Percentiles rank a stretch among this genome's conserved stretches.
Evolutionary conservation across 2,329 filamentous ascomycete genomes (phyloP).

Genomic region (Colletotrichum sp.): DNA sequence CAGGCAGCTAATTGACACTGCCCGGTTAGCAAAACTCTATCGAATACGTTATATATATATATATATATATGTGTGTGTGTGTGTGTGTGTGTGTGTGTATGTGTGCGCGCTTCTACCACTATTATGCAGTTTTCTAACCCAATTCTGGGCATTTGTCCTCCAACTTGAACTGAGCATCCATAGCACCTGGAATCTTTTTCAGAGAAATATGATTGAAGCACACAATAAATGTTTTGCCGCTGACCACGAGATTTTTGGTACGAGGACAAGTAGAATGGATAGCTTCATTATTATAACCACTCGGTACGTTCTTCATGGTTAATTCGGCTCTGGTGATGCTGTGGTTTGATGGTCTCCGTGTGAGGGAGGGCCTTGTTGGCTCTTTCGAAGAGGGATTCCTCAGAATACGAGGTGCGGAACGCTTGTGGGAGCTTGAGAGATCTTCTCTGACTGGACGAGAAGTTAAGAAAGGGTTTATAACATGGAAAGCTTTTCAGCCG

Average conservation of each 20-base stretch:
- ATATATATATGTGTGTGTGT: too few relatives aligned
- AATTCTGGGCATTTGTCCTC: too few relatives aligned
- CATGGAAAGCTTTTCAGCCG: neutral
- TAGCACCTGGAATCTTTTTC: neutral
- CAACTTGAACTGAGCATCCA: neutral
- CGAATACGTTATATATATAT: too few relatives aligned
- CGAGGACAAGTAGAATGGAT: too few relatives aligned
- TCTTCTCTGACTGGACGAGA: neutral
- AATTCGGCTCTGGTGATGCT: neutral
- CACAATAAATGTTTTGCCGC: neutral
- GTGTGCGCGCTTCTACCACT: too few relatives aligned
- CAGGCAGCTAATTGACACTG: too few relatives aligned
- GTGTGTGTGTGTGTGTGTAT: too few relatives aligned
- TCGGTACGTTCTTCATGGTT: neutral
- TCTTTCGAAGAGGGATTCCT: neutral
- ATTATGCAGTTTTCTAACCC: too few relatives aligned
- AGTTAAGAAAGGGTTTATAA: neutral
- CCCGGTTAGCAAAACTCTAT: too few relatives aligned
- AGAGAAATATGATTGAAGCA: neutral
- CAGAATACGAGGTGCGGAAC: accelerated
- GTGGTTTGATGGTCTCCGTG: neutral
- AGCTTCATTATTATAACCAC: neutral
- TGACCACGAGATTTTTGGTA: neutral
- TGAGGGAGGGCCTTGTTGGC: neutral
- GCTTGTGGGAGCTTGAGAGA: neutral